Base-by-base conservation (phyloP, 768 basidiomycete species). In the Favolaschia claudopus region DNA sequence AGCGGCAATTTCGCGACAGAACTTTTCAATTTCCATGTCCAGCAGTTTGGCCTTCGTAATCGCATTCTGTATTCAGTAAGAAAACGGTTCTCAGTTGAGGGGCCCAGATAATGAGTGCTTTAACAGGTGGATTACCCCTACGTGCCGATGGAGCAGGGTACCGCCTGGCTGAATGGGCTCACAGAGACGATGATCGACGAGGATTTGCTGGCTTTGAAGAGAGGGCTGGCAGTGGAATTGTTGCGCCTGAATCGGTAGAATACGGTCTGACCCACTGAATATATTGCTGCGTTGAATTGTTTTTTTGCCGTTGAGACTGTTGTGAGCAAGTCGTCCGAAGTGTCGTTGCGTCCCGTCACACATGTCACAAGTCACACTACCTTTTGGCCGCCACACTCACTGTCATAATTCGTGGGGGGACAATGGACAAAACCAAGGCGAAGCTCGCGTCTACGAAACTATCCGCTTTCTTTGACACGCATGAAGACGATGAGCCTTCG, bases 401-500 rank as follows among this genome's bases (percentile, higher is more conserved):
- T n/a, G n/a, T n/a, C n/a, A n/a, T n/a, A n/a, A n/a, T n/a, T n/a
- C n/a, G n/a, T n/a, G n/a, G n/a, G n/a, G n/a, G n/a, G n/a, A n/a
- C n/a, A n/a, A 89, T 89, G 89, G 87, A 89, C 76, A 87, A 85
- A 77, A 87, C 87, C 44, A 83, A 83, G 69, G 74, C 80, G 8
- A 89, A 84, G 69, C 65, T 66, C 9, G 64, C 63, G 12, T 43
- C 64, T n/a, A 76, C 80, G 37, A 84, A 78, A 64, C 76, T 93
- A 37, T 90, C 91, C 44, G 88, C 90, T 22, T 93, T 93, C 77
- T 93, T 93, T 72, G 89, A 91, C 70, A 85, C n/a, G n/a, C n/a
- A 89, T 65, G 91, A 89, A 71, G 91, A 93, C 69, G 91, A 92
- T 75, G 91, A 91, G 70, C 77, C 88, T 80, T 85, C 89, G 81